Evolutionary conservation across 73 alveolate species (phyloP).

Genomic region (Paramecium pentaurelia): DNA sequence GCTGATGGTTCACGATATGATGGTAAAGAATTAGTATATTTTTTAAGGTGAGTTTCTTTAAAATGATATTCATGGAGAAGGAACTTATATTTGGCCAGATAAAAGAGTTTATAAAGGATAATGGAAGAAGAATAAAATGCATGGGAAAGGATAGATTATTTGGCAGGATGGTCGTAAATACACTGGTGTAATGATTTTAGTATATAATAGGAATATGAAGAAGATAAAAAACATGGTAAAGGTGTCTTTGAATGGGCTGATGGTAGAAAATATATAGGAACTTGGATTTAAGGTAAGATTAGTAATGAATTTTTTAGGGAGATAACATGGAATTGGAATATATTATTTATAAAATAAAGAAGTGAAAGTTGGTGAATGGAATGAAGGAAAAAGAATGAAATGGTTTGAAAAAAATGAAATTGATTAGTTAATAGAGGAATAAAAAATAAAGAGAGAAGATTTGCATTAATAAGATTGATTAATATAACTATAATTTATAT

Average conservation of each 20-base stretch:
- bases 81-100: conserved; percentile 55
- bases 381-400: conserved; percentile 57
- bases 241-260: conserved; percentile 79
- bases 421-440: conserved; percentile 24
- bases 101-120: conserved; percentile 21
- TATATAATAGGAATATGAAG: conserved; percentile 53
- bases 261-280: conserved; percentile 75
- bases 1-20: conserved; percentile 70
- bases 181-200: conserved; percentile 43
- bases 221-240: conserved; percentile 73
- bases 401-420: conserved; percentile 52
- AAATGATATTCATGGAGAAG: conserved; percentile 48
- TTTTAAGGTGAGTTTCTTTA: background rate
- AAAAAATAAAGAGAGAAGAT: conserved; percentile 23
- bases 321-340: conserved; percentile 56
- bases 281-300: conserved; percentile 66
- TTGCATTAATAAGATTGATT: background rate
- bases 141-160: conserved; percentile 56
- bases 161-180: conserved; percentile 84
- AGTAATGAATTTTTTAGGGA: background rate
- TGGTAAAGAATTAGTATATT: background rate
- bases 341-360: conserved; percentile 42
- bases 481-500: background rate
- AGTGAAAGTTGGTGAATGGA: conserved; percentile 62
- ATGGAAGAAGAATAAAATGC: conserved; percentile 59